These are phyloP conservation scores for Globisporangium megalacanthum DNA, from an alignment of 352 stramenopile genomes.

Conservation along the genomic window DNA sequence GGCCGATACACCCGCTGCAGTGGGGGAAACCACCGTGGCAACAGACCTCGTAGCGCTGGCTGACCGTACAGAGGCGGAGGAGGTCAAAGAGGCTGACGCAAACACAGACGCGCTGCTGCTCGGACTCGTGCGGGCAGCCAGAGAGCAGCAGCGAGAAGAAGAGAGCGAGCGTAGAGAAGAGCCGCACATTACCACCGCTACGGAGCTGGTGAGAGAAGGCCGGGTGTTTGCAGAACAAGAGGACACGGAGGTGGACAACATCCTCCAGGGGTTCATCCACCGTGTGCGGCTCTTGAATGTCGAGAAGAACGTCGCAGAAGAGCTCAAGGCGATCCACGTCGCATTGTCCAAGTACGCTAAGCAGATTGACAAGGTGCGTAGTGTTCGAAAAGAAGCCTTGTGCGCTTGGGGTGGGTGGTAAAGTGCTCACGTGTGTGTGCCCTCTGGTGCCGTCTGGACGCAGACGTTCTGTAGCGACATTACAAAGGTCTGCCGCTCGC, in stretches of 20 bases:
- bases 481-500: constrained; percentile 51
- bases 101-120: constrained; percentile 4
- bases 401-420: background rate
- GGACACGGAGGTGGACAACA: constrained; percentile 59
- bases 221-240: constrained; percentile 26
- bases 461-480: constrained; percentile 64
- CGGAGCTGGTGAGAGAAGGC: background rate
- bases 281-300: constrained; percentile 61
- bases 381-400: background rate
- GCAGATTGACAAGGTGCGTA: constrained; percentile 70
- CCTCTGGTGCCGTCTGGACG: too few species aligned
- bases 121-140: background rate
- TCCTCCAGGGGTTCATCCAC: constrained; percentile 62
- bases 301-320: constrained; percentile 61
- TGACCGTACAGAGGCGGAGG: background rate
- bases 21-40: background rate
- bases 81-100: constrained; percentile 1
- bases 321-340: constrained; percentile 65
- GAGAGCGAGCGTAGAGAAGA: background rate
- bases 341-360: constrained; percentile 75
- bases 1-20: constrained; percentile 10
- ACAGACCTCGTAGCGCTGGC: background rate
- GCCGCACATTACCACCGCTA: too few species aligned
- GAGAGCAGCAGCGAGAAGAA: constrained; percentile 5
- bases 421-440: background rate